Evolutionary conservation across 108 stramenopile genomes (phyloP).

Genomic region (Skeletonema marinoi): DNA sequence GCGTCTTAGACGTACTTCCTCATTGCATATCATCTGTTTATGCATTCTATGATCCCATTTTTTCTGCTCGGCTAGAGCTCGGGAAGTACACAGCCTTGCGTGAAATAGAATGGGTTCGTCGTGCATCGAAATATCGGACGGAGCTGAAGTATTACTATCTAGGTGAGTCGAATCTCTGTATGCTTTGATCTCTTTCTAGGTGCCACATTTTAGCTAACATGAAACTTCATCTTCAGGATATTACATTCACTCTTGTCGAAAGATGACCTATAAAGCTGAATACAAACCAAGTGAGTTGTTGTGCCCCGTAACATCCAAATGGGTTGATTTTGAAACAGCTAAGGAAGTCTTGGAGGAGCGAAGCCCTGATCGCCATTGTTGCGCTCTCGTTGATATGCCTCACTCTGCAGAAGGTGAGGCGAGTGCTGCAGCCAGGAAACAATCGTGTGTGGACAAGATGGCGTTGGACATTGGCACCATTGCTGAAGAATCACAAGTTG

Average conservation of each 20-base stretch:
- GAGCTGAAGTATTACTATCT: slow-evolving; percentile 89
- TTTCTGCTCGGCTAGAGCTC: slow-evolving; percentile 68
- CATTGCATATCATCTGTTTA: slow-evolving; percentile 93
- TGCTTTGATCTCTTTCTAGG: not conserved
- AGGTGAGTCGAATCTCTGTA: slow-evolving; percentile 11
- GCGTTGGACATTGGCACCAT: slow-evolving; percentile 66
- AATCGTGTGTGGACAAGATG: slow-evolving; percentile 13
- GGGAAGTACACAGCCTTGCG: slow-evolving; percentile 93
- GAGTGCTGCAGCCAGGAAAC: not conserved
- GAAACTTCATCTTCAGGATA: slow-evolving; percentile 58
- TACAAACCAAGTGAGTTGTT: slow-evolving; percentile 92
- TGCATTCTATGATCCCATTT: slow-evolving; percentile 92
- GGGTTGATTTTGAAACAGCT: slow-evolving; percentile 84
- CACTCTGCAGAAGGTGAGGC: not conserved
- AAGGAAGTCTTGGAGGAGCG: slow-evolving; percentile 51
- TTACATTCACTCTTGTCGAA: slow-evolving; percentile 93
- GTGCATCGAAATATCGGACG: slow-evolving; percentile 36
- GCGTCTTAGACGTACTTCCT: slow-evolving; percentile 93
- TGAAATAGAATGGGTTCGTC: slow-evolving; percentile 91
- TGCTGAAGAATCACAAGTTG: slow-evolving; percentile 23
- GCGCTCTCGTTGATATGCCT: slow-evolving; percentile 32
- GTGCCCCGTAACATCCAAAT: slow-evolving; percentile 75
- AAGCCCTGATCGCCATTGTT: slow-evolving; percentile 60
- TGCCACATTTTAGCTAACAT: not conserved
- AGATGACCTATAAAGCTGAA: slow-evolving; percentile 98